These are phyloP conservation scores for Saccharomyces pastorianus DNA, from an alignment of 1,139 yeast genomes.

Conservation along the genomic window DNA sequence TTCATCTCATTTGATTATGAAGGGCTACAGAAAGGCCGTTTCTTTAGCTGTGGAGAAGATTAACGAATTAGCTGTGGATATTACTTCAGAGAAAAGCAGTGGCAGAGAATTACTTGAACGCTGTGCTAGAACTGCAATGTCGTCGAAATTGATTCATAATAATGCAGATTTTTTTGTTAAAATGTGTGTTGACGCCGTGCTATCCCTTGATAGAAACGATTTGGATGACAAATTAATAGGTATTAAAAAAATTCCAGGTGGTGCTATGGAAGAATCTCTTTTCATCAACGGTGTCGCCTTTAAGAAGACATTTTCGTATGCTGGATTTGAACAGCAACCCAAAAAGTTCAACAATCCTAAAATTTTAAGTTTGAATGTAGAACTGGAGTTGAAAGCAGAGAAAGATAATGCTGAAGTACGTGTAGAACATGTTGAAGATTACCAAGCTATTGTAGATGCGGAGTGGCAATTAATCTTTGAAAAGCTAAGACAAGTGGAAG, in stretches of 20 bases:
- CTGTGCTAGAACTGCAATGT: slow-evolving; percentile 97
- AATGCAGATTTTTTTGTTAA: slow-evolving; percentile 85
- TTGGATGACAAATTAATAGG: slow-evolving; percentile 89
- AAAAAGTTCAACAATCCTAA: slow-evolving; percentile 73
- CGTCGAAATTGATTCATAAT: slow-evolving; percentile 81
- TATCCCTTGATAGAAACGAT: slow-evolving; percentile 74
- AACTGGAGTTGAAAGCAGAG: slow-evolving; percentile 93
- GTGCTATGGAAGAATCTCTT: slow-evolving; percentile 87
- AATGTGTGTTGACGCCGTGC: slow-evolving; percentile 94
- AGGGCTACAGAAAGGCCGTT: slow-evolving; percentile 82
- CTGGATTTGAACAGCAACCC: slow-evolving; percentile 98
- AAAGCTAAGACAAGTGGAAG: slow-evolving; percentile 74
- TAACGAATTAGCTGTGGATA: slow-evolving; percentile 65
- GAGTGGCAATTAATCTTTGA: slow-evolving; percentile 92
- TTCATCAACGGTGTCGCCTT: slow-evolving; percentile 94
- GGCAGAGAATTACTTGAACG: slow-evolving; percentile 69
- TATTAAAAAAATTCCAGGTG: slow-evolving; percentile 91
- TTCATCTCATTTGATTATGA: slow-evolving; percentile 77
- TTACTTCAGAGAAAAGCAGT: slow-evolving; percentile 38
- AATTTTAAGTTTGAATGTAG: slow-evolving; percentile 79
- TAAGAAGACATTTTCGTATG: slow-evolving; percentile 92
- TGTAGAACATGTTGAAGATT: slow-evolving; percentile 85
- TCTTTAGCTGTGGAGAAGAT: slow-evolving; percentile 67
- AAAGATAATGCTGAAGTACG: slow-evolving; percentile 99
- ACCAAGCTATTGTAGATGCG: slow-evolving; percentile 95